A percentile compares a stretch with the other conserved stretches of the same genome.
Evolutionary conservation across 108 stramenopile species (phyloP).

Genomic region (Seminavis robusta): DNA sequence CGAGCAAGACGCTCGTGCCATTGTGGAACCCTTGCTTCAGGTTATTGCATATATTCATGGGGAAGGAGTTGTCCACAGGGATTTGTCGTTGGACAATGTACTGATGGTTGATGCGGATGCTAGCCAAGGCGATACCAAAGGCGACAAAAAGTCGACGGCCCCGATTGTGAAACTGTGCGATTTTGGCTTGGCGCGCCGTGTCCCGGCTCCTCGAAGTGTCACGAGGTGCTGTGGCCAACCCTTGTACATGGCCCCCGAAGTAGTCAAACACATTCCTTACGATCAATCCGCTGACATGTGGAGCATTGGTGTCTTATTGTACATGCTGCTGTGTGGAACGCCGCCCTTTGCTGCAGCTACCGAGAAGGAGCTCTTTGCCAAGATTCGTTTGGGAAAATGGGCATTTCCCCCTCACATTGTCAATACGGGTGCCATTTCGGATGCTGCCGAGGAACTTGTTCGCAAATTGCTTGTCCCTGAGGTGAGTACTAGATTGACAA

Average conservation of each 20-base stretch:
- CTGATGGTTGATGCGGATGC: constrained; percentile 41
- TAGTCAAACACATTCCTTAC: constrained; percentile 52
- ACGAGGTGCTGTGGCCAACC: constrained; percentile 83
- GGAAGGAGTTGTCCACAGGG: constrained; percentile 80
- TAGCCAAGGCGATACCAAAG: no score
- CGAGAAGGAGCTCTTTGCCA: constrained; percentile 45
- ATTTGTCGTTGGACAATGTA: constrained; percentile 89
- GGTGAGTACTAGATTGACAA: no score
- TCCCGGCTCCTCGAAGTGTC: constrained; percentile 67
- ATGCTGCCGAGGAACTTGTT: no score
- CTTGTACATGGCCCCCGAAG: constrained; percentile 55
- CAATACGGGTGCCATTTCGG: no score
- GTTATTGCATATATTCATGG: constrained; percentile 69
- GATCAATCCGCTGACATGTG: constrained; percentile 88
- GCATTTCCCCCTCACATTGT: constrained; percentile 14
- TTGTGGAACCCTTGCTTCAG: constrained; percentile 57
- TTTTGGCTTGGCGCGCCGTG: constrained; percentile 89
- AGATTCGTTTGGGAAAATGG: constrained; percentile 39
- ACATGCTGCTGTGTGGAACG: constrained; percentile 87
- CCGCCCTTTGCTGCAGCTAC: constrained; percentile 47
- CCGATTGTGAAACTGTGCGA: constrained; percentile 80
- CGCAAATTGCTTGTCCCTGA: no score
- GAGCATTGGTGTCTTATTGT: constrained; percentile 92
- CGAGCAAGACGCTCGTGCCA: constrained; percentile 84
- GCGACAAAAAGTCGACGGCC: constrained; percentile 56